Evolutionary conservation across 805 yeast species (phyloP).

Genomic region (Myxozyma vanderwaltii): DNA sequence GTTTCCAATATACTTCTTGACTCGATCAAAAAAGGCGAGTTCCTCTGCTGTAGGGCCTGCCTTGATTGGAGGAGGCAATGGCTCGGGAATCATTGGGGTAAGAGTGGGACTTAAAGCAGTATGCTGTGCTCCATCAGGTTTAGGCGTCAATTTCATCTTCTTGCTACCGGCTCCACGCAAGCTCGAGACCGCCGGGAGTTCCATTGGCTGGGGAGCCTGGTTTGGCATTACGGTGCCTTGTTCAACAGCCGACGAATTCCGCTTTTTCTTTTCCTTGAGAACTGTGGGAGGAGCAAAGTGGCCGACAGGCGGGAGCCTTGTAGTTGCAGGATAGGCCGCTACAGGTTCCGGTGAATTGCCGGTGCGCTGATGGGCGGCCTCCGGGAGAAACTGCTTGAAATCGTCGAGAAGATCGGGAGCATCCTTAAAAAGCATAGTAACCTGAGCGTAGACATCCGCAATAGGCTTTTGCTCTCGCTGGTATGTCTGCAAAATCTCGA

Average conservation of each 20-base stretch:
- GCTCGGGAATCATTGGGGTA: constrained; percentile 85
- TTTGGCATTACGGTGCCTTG: not conserved
- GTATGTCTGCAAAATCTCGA: constrained; percentile 93
- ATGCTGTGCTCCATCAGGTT: constrained; percentile 18
- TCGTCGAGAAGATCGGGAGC: constrained; percentile 95
- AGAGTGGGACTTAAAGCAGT: constrained; percentile 58
- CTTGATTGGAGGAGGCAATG: constrained; percentile 57
- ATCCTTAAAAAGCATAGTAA: constrained; percentile 80
- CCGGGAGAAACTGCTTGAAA: constrained; percentile 93
- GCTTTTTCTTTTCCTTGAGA: constrained; percentile 38
- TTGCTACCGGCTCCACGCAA: constrained; percentile 23
- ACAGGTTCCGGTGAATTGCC: constrained; percentile 37
- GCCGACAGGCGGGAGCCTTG: constrained; percentile 86
- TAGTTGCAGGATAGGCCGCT: constrained; percentile 31
- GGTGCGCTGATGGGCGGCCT: constrained; percentile 51
- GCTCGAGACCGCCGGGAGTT: constrained; percentile 14
- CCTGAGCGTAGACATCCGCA: constrained; percentile 92
- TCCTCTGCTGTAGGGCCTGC: constrained; percentile 74
- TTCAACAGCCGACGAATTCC: constrained; percentile 11
- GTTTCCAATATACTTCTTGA: constrained; percentile 82
- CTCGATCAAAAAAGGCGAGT: constrained; percentile 86
- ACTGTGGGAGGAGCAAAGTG: constrained; percentile 67
- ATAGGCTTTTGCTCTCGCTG: constrained; percentile 96
- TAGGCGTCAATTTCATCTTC: constrained; percentile 28
- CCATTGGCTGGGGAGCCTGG: not conserved